Percentiles rank a stretch among this genome's conserved stretches.
Conservation (phyloP, 208 protist species). For the Trypanosoma cruzi region DNA sequence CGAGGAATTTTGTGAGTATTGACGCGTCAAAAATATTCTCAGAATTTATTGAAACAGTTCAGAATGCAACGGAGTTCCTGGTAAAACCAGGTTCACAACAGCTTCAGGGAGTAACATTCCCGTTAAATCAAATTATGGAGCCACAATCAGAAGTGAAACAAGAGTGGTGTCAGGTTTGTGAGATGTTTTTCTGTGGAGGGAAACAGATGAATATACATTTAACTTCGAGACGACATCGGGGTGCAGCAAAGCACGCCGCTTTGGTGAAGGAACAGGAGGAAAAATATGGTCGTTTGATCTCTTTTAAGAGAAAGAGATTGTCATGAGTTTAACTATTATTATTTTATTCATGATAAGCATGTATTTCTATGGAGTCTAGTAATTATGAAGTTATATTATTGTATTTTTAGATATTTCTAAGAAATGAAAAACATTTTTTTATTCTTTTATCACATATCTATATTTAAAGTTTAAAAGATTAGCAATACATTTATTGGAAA, state of each 20-base stretch:
- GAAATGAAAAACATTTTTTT: conserved; percentile 14
- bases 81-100: neutral
- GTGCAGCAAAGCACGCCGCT: conserved; percentile 40
- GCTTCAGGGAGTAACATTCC: conserved; percentile 23
- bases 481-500: neutral
- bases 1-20: conserved; percentile 41
- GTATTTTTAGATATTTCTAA: conserved; percentile 3
- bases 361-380: conserved; percentile 7
- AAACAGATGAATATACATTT: conserved; percentile 54
- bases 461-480: neutral
- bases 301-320: conserved; percentile 37
- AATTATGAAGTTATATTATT: conserved; percentile 9
- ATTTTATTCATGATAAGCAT: conserved; percentile 6
- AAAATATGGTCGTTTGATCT: conserved; percentile 60
- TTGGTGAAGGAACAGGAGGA: conserved; percentile 58
- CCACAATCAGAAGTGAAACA: conserved; percentile 35
- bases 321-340: conserved; percentile 19
- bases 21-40: conserved; percentile 19
- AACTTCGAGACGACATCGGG: conserved; percentile 67
- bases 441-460: neutral
- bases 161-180: conserved; percentile 60
- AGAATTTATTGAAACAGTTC: conserved; percentile 20
- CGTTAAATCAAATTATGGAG: conserved; percentile 11
- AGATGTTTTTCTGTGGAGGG: conserved; percentile 52
- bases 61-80: conserved; percentile 16